Evolutionary conservation across 768 basidiomycete species (phyloP), one percentile per base, ranked within the genome.

Genomic region (Psilocybe cubensis): DNA sequence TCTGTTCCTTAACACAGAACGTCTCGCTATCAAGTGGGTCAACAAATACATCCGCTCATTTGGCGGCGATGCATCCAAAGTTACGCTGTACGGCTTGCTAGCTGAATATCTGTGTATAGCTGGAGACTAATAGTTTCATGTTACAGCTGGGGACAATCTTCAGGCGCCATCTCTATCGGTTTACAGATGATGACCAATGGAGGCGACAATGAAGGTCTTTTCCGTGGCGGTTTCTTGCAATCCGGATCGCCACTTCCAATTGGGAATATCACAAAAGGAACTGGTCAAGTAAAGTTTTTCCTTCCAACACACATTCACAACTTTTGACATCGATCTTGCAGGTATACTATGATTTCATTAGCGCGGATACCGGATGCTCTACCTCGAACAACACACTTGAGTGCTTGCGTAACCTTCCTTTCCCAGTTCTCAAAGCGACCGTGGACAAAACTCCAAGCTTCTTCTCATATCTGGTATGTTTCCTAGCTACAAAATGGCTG

Each of bases 11-110:
- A n/a, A n/a, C n/a, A n/a, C 64, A 85, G 80, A 83, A 63, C 76
- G 82, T 4, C 69, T 78, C 35, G 84, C 83, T 0, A 64, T 89
- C 25, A 69, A 80, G 62, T 89, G 86, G 87, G 76, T 88, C 3
- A 79, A 86, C 52, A 76, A 82, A 63, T 82, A 88, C 65, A 85
- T 88, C 51, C 63, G 62, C 21, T 73, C 76, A 2, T 89, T 88
- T 54, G 86, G 87, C 3, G 87, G 87, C 10, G 82, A 89, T 67
- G 77, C 79, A 4, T 60, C 63, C 0, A 80, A 79, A 62, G 83
- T 84, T 11, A 83, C 82, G 0, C 76, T 83, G 80, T 82, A 60
- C 18, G 68, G 12, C 7, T n/a, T 59, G 12, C 25, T 33, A 12
- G n/a, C n/a, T 3, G 3, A 17, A 28, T 1, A 28, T 12, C 52